Conservation (phyloP, 768 basidiomycete species). For the Kwoniella pini region DNA sequence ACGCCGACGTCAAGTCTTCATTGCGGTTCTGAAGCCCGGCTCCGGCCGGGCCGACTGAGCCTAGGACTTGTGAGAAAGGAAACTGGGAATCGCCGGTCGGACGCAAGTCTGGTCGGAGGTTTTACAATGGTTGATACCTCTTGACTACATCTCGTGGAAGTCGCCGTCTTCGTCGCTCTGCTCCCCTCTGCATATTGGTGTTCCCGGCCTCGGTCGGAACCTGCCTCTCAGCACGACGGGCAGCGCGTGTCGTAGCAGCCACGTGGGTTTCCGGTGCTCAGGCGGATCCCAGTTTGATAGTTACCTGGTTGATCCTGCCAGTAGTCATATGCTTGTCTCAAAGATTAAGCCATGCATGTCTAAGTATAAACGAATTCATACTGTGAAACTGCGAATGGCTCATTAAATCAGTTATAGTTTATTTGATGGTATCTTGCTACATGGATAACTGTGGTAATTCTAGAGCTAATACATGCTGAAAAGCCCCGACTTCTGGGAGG, state of each 20-base stretch:
- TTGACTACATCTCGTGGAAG: constrained; percentile 17
- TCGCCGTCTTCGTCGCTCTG: not conserved
- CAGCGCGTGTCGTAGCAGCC: no score
- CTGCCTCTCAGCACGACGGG: constrained; percentile 21
- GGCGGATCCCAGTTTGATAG: constrained; percentile 57
- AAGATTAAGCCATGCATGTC: constrained; percentile 83
- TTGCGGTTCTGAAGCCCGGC: constrained; percentile 51
- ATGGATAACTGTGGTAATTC: constrained; percentile 79
- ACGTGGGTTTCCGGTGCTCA: not conserved
- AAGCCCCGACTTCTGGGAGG: constrained; percentile 71
- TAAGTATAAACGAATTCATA: constrained; percentile 72
- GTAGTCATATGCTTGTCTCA: constrained; percentile 82
- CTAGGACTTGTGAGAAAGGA: constrained; percentile 60
- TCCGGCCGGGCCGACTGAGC: constrained; percentile 51
- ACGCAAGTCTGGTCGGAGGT: not conserved
- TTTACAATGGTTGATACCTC: constrained; percentile 16
- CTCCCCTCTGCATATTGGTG: no score
- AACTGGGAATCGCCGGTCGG: constrained; percentile 55
- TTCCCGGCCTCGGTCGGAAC: no score
- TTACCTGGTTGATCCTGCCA: constrained; percentile 83
- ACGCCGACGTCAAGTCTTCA: constrained; percentile 53
- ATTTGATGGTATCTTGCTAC: constrained; percentile 75
- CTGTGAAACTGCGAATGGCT: constrained; percentile 79
- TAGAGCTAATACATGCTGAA: constrained; percentile 74
- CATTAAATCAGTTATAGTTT: constrained; percentile 82